Evolutionary conservation across 2,329 filamentous ascomycete species (phyloP).

Genomic region (Fusarium sp.): DNA sequence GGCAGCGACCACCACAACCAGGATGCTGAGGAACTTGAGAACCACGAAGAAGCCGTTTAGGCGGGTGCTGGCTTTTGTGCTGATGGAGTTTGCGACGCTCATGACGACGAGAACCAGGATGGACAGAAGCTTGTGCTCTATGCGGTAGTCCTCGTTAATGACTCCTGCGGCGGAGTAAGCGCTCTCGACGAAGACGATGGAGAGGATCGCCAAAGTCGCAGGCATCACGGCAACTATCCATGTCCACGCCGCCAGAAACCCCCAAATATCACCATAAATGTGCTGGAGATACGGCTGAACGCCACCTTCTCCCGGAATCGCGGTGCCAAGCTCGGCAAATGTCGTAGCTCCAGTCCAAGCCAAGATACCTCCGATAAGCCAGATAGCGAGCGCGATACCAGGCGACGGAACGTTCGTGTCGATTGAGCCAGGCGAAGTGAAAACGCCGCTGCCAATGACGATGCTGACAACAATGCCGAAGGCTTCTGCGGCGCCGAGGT

Average conservation of each 20-base stretch:
- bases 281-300: conserved; percentile 73
- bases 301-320: conserved; percentile 73
- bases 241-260: conserved; percentile 75
- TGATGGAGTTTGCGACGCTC: conserved; percentile 67
- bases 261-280: conserved; percentile 71
- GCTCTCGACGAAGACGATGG: conserved; percentile 73
- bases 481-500: conserved; percentile 62
- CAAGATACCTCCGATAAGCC: conserved; percentile 71
- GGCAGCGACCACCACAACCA: conserved; percentile 63
- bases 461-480: conserved; percentile 74
- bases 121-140: conserved; percentile 66
- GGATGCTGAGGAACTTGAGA: conserved; percentile 65
- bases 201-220: conserved; percentile 72
- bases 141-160: conserved; percentile 58
- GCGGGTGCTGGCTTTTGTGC: conserved; percentile 67
- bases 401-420: conserved; percentile 74
- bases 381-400: conserved; percentile 68
- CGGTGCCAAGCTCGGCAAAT: conserved; percentile 73
- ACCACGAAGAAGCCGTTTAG: conserved; percentile 69
- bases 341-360: conserved; percentile 75
- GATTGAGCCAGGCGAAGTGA: conserved; percentile 73
- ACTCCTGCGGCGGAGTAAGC: conserved; percentile 66
- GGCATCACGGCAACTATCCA: conserved; percentile 76
- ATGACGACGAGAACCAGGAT: conserved; percentile 62
- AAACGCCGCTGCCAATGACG: conserved; percentile 74